A percentile compares a stretch with the other conserved stretches of the same genome.
Conservation (phyloP, 768 basidiomycete species). For the Neoboletus subvelutipes region DNA sequence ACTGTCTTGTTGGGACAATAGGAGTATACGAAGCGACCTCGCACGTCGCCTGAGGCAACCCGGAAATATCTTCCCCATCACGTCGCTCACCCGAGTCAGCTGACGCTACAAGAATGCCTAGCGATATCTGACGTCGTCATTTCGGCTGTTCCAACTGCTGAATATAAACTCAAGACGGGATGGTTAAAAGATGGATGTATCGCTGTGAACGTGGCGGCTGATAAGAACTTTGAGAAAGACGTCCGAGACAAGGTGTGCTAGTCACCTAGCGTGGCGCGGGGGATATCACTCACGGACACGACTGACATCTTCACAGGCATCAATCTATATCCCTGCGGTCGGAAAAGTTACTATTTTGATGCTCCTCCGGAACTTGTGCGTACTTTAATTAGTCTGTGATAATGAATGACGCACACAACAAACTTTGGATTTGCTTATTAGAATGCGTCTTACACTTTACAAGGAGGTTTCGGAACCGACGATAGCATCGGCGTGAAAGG, state of each 20-base stretch:
- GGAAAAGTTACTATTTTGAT: constrained; percentile 97
- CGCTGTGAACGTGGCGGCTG: constrained; percentile 88
- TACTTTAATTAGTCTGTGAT: constrained; percentile 13
- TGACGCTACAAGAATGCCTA: constrained; percentile 78
- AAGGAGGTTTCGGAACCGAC: constrained; percentile 12
- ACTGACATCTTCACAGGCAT: constrained; percentile 49
- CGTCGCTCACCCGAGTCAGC: constrained; percentile 64
- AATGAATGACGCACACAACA: constrained; percentile 6
- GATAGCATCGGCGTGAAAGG: constrained; percentile 10
- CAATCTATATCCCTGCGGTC: constrained; percentile 93
- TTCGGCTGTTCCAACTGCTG: constrained; percentile 82
- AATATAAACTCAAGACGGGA: constrained; percentile 87
- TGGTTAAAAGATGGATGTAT: constrained; percentile 93
- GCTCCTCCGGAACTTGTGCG: constrained; percentile 93
- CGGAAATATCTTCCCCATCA: constrained; percentile 82
- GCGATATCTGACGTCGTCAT: constrained; percentile 89
- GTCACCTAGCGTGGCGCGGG: neutral
- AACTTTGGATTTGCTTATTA: constrained; percentile 7
- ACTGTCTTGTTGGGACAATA: constrained; percentile 19
- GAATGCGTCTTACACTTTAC: constrained; percentile 31
- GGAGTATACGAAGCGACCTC: constrained; percentile 94
- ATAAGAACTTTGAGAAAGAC: constrained; percentile 95
- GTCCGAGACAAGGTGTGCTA: constrained; percentile 81
- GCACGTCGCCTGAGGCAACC: constrained; percentile 36
- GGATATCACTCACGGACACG: constrained; percentile 12